These are phyloP conservation scores for Diversispora eburnea DNA, from an alignment of 192 early-diverging fungal genomes.

Conservation along the genomic window DNA sequence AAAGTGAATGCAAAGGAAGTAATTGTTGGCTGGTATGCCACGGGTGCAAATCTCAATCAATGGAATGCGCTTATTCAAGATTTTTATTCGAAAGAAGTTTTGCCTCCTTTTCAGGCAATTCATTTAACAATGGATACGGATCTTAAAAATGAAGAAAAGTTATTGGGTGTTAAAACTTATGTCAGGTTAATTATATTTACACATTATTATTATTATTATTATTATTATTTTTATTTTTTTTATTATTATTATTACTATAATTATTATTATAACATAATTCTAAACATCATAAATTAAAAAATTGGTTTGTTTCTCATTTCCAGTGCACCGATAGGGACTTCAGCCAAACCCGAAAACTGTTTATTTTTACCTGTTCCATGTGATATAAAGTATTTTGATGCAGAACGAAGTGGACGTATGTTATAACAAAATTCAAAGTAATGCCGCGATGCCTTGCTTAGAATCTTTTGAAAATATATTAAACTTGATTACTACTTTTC, in stretches of 20 bases:
- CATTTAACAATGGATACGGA: slow-evolving; percentile 87
- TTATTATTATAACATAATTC: slow-evolving; percentile 15
- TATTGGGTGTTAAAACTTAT: slow-evolving; percentile 71
- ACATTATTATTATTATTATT: too few species aligned
- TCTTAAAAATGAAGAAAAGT: slow-evolving; percentile 55
- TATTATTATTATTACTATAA: neutral
- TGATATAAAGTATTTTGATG: slow-evolving; percentile 86
- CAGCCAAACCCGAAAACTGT: slow-evolving; percentile 72
- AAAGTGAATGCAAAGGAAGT: slow-evolving; percentile 84
- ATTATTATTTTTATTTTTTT: too few species aligned
- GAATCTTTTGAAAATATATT: too few species aligned
- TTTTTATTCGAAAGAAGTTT: slow-evolving; percentile 73
- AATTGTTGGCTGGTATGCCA: slow-evolving; percentile 93
- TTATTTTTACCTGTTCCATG: slow-evolving; percentile 87
- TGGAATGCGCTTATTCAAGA: slow-evolving; percentile 74
- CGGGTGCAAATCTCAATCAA: slow-evolving; percentile 62
- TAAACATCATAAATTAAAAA: neutral
- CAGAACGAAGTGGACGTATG: slow-evolving; percentile 80
- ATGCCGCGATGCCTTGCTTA: neutral
- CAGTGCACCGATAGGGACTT: slow-evolving; percentile 75
- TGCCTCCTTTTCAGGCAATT: slow-evolving; percentile 67
- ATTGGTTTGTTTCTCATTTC: slow-evolving; percentile 21
- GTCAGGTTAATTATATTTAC: slow-evolving; percentile 48
- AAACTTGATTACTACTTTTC: too few species aligned
- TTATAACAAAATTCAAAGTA: slow-evolving; percentile 1